phyloP scores from a whole-genome alignment of 257 asterid genomes.

The Phtheirospermum japonicum region DNA sequence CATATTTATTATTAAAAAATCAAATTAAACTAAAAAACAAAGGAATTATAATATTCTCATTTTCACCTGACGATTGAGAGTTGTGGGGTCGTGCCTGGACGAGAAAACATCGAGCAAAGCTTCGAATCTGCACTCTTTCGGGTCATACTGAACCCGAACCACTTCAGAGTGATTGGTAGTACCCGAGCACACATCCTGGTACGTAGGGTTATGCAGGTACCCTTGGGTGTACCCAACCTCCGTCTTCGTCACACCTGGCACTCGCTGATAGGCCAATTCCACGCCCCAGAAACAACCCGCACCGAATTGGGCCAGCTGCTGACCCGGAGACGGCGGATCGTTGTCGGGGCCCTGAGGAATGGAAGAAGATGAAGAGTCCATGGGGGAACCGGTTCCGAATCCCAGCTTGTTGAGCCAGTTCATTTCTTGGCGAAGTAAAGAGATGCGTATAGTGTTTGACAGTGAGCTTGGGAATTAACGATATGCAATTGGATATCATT shows the following conservation, averaged over 20 bases:
- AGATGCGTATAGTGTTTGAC: no score
- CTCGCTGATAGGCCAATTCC: conserved; percentile 73
- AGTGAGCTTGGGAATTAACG: conserved; percentile 41
- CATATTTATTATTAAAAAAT: no score
- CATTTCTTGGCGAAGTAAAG: no score
- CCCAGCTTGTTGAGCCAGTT: conserved; percentile 69
- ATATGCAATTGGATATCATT: no score
- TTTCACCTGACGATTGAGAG: conserved; percentile 73
- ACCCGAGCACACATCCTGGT: conserved; percentile 69
- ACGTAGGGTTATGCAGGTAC: conserved; percentile 50
- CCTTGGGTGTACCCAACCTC: conserved; percentile 79
- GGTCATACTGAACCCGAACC: conserved; percentile 70
- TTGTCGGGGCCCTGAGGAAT: conserved; percentile 60
- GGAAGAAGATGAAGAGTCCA: conserved; percentile 41
- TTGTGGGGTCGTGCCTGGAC: conserved; percentile 82
- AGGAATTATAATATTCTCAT: no score
- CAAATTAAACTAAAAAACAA: neutral
- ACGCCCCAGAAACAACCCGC: conserved; percentile 93
- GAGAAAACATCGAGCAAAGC: conserved; percentile 62
- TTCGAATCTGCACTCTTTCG: conserved; percentile 56
- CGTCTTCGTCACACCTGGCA: conserved; percentile 66
- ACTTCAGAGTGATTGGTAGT: conserved; percentile 66
- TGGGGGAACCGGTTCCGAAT: conserved; percentile 50
- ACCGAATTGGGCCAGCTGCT: conserved; percentile 67
- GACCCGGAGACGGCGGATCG: conserved; percentile 63